phyloP scores from a whole-genome alignment of 345 rosid genomes.

The Noccaea bulbosa region DNA sequence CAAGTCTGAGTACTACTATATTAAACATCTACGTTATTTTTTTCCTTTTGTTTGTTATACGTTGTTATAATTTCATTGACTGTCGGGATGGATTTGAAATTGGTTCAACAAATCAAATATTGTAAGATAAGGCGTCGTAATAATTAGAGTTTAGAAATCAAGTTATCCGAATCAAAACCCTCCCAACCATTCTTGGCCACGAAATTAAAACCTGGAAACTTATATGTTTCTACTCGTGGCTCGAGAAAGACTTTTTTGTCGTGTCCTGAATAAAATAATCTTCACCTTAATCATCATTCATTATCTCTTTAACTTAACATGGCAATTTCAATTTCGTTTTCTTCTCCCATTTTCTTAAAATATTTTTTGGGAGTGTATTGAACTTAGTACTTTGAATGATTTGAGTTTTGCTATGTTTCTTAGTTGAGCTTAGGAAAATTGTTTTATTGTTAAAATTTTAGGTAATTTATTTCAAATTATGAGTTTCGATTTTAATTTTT shows the following conservation, averaged over 20 bases:
- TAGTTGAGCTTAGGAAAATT: too few relatives aligned
- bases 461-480: too few relatives aligned
- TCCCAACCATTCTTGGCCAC: conserved; percentile 32
- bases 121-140: conserved; percentile 21
- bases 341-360: conserved; percentile 13
- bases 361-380: too few relatives aligned
- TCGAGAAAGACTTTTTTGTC: conserved; percentile 34
- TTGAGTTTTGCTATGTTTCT: too few relatives aligned
- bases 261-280: conserved; percentile 4
- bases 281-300: conserved; percentile 16
- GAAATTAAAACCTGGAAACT: conserved; percentile 9
- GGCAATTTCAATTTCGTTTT: conserved; percentile 29
- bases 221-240: conserved; percentile 27
- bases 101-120: conserved; percentile 12
- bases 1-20: neutral
- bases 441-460: too few relatives aligned
- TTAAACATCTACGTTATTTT: neutral
- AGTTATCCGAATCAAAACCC: conserved; percentile 5
- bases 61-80: conserved; percentile 14
- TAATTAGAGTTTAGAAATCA: conserved; percentile 16
- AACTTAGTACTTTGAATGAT: too few relatives aligned
- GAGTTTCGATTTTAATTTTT: too few relatives aligned
- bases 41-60: neutral
- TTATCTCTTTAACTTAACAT: conserved; percentile 5
- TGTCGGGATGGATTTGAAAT: conserved; percentile 1